Conservation (phyloP, 352 stramenopile genomes). For the Phytophthora syringae region DNA sequence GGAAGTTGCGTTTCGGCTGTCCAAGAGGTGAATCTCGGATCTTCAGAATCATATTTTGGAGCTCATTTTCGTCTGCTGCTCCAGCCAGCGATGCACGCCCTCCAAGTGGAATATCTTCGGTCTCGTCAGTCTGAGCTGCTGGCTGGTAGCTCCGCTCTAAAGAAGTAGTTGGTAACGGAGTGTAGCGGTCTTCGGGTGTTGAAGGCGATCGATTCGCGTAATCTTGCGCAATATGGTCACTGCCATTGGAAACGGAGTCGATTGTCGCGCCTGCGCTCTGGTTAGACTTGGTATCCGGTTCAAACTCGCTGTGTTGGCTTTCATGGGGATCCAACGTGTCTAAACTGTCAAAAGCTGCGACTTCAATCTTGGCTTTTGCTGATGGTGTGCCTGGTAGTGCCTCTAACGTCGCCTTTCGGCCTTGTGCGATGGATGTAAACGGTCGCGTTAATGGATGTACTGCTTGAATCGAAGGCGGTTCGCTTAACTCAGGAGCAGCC, state of each 20-base stretch:
- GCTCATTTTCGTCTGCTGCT: conserved; percentile 27
- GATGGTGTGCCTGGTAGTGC: conserved; percentile 30
- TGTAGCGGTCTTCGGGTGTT: conserved; percentile 25
- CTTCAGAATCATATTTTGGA: conserved; percentile 51
- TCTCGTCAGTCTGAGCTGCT: background rate
- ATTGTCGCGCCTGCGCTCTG: background rate
- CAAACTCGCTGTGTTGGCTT: conserved; percentile 1
- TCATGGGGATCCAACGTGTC: conserved; percentile 15
- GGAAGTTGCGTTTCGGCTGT: conserved; percentile 51
- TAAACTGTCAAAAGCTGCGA: conserved; percentile 22
- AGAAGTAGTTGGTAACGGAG: background rate
- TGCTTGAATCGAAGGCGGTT: conserved; percentile 26
- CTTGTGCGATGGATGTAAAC: conserved; percentile 26
- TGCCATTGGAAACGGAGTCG: background rate
- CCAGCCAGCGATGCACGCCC: conserved; percentile 25
- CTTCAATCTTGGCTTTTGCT: conserved; percentile 11
- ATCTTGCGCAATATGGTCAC: background rate
- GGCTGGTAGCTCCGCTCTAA: conserved; percentile 24
- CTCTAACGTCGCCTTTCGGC: conserved; percentile 37
- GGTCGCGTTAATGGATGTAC: conserved; percentile 31
- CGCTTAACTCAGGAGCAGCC: conserved; percentile 8
- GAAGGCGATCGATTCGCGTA: background rate
- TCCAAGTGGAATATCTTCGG: background rate
- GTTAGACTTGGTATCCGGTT: background rate
- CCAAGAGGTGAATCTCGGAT: conserved; percentile 57